phyloP scores from a whole-genome alignment of 1,284 basidiomycete genomes.

The Sanghuangporus weigelae region DNA sequence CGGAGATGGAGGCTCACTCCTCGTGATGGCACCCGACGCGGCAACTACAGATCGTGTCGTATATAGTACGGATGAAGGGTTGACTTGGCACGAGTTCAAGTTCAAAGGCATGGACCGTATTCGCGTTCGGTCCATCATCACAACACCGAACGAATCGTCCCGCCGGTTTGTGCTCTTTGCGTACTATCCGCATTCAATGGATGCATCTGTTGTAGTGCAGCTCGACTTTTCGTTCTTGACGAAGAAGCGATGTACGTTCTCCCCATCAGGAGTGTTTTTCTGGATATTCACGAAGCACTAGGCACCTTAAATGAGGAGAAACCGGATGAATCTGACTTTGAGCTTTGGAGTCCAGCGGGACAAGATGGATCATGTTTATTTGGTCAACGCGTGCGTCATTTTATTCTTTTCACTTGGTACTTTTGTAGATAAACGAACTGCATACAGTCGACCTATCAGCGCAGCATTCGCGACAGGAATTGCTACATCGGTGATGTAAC shows the following conservation, averaged over 20 bases:
- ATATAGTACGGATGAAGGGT: constrained; percentile 86
- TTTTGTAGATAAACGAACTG: no score
- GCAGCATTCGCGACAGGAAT: no score
- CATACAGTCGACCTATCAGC: no score
- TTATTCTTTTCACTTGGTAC: no score
- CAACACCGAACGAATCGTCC: constrained; percentile 87
- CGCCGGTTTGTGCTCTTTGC: constrained; percentile 89
- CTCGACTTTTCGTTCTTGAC: constrained; percentile 87
- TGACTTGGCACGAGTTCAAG: constrained; percentile 82
- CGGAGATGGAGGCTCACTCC: constrained; percentile 91
- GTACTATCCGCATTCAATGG: constrained; percentile 39
- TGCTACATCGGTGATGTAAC: no score
- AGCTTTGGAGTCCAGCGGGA: constrained; percentile 90
- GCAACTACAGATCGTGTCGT: constrained; percentile 84
- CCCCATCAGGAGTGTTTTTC: neutral
- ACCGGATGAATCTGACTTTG: constrained; percentile 84
- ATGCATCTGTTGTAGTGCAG: constrained; percentile 67
- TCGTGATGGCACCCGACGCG: constrained; percentile 94
- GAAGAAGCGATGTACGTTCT: constrained; percentile 61
- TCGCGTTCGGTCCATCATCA: constrained; percentile 75
- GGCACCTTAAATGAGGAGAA: constrained; percentile 66
- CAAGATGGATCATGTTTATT: constrained; percentile 58
- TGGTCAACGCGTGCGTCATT: no score
- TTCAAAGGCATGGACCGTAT: constrained; percentile 69
- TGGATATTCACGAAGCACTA: constrained; percentile 29